Evolutionary conservation across 2,329 filamentous ascomycete species (phyloP), one percentile per base, ranked within the genome.

Genomic region (Sporothrix protearum): DNA sequence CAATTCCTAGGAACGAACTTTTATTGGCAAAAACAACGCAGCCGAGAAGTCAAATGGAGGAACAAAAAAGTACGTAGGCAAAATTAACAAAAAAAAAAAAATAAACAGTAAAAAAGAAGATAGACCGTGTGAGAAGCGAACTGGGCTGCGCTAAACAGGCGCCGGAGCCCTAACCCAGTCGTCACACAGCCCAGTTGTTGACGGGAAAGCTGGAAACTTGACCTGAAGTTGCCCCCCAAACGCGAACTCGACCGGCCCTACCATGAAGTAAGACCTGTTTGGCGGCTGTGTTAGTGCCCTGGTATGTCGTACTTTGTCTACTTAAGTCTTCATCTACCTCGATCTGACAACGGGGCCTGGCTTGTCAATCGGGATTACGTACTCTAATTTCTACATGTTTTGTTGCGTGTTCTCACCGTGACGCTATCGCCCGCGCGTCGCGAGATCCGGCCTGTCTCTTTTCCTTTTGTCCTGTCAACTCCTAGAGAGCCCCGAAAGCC

Each of bases 141-240:
- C 59, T 28, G 59, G 59, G 36, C 59, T 64, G 59, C 36, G 59
- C 59, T 64, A 45, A 45, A 64, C 36, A 45, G 59, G 59, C 59
- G 59, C 36, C n/a, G 36, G 42, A 25, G 59, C 59, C 57, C 57
- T 42, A 42, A 63, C 57, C 57, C 57, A 42, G 57, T 42, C 19
- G 33, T n/a, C 9, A n/a, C n/a, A 22, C 36, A 42, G 33, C 8
- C 49, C 49, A 25, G 22, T 53, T 47, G 42, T 47, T 47, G 42
- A 47, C 14, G 16, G 19, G 42, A 47, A 45, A 19, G 14, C 19
- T 47, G 6, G 42, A 12, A 47, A 47, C 14, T 47, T 47, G 42
- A 47, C 42, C 42, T 47, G 39, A 47, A 47, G 42, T 47, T 47
- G 42, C 42, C 42, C 42, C 42, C 55, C 30, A 59, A 39, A 16